Conservation (phyloP, 768 basidiomycete genomes). For the Hericium erinaceus region DNA sequence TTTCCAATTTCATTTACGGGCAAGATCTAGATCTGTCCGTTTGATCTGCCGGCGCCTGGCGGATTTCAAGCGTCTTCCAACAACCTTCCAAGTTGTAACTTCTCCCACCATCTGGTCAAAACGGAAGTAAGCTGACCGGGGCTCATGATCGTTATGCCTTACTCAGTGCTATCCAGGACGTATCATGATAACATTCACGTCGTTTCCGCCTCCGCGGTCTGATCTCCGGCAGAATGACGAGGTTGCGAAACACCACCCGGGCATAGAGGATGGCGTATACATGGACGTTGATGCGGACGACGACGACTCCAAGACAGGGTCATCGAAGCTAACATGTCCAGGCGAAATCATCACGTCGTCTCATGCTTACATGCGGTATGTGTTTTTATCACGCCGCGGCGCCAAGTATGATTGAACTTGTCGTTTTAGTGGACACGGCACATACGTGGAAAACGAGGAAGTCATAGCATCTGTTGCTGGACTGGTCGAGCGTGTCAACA, state of each 20-base stretch:
- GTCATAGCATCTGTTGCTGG: constrained; percentile 94
- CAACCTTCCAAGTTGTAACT: too few species aligned
- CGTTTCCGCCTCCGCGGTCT: constrained; percentile 3
- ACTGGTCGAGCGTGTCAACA: constrained; percentile 89
- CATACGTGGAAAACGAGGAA: constrained; percentile 81
- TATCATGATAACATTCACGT: constrained; percentile 3
- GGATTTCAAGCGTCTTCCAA: too few species aligned
- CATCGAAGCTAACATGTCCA: constrained; percentile 59
- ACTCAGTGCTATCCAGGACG: too few species aligned
- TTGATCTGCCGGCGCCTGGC: too few species aligned
- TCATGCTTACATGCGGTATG: constrained; percentile 82
- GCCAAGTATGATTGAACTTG: background rate
- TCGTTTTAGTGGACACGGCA: constrained; percentile 82
- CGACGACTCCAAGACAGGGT: constrained; percentile 37
- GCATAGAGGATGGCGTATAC: constrained; percentile 28
- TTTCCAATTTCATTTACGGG: too few species aligned
- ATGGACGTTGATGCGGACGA: constrained; percentile 33
- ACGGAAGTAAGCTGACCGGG: too few species aligned
- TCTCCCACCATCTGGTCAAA: too few species aligned
- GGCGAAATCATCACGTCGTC: constrained; percentile 84
- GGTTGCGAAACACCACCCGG: constrained; percentile 22
- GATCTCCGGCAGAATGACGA: background rate
- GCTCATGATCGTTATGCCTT: too few species aligned
- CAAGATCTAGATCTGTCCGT: too few species aligned
- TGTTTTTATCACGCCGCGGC: background rate